phyloP scores from a whole-genome alignment of 805 yeast species.

The Candida silvicultrix region DNA sequence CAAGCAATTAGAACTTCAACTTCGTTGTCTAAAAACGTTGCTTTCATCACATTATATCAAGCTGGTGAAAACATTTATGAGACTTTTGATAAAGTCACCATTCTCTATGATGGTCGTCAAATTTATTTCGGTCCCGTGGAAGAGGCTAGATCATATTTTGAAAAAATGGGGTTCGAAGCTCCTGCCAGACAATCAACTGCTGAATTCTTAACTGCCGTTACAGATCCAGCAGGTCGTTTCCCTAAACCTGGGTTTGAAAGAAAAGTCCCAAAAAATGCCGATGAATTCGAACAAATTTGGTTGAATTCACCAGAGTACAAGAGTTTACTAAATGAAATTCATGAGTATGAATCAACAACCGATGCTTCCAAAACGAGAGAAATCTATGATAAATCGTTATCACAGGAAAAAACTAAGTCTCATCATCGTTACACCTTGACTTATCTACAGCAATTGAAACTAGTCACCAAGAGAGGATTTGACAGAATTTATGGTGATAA shows the following conservation, averaged over 20 bases:
- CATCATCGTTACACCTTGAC: constrained; percentile 20
- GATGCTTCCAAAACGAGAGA: constrained; percentile 26
- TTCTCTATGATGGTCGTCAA: constrained; percentile 55
- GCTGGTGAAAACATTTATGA: constrained; percentile 63
- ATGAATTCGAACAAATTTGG: constrained; percentile 60
- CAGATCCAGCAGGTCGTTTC: constrained; percentile 59
- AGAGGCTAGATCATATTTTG: constrained; percentile 51
- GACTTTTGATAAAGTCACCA: constrained; percentile 55
- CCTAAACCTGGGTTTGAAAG: constrained; percentile 40
- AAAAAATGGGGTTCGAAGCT: constrained; percentile 57
- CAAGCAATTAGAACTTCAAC: constrained; percentile 63
- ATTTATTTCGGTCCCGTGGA: constrained; percentile 57
- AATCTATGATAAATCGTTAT: constrained; percentile 21
- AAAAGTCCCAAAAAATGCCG: constrained; percentile 53
- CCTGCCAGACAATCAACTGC: constrained; percentile 66
- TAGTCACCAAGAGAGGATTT: constrained; percentile 42
- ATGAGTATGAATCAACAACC: constrained; percentile 27
- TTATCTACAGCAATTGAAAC: constrained; percentile 38
- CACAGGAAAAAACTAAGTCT: constrained; percentile 19
- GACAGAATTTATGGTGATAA: constrained; percentile 51
- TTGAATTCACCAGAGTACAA: constrained; percentile 37
- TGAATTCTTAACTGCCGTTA: constrained; percentile 63
- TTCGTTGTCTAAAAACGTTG: constrained; percentile 42
- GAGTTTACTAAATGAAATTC: constrained; percentile 39
- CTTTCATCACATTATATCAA: constrained; percentile 65